phyloP scores from a whole-genome alignment of 352 stramenopile species.

The Phytopythium sindhum region DNA sequence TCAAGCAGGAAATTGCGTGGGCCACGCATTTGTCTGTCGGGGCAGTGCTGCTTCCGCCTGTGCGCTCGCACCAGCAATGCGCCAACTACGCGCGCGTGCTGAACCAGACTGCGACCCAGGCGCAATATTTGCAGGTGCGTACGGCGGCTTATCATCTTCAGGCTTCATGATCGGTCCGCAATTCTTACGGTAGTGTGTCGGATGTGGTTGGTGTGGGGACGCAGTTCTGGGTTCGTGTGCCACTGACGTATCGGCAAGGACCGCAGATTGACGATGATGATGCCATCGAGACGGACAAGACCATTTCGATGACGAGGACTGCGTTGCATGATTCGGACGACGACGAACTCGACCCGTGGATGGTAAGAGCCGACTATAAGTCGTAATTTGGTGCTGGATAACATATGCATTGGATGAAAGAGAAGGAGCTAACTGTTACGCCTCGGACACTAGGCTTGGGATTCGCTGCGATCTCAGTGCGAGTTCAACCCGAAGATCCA shows the following conservation, averaged over 20 bases:
- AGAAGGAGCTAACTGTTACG: conserved; percentile 13
- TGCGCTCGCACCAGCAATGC: conserved; percentile 37
- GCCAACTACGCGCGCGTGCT: conserved; percentile 87
- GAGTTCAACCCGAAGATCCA: conserved; percentile 81
- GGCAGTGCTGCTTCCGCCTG: conserved; percentile 90
- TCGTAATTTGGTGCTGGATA: neutral
- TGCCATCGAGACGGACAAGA: conserved; percentile 1
- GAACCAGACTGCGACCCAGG: conserved; percentile 69
- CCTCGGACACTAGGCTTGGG: conserved; percentile 47
- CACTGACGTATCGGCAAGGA: conserved; percentile 37
- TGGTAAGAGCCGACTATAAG: conserved; percentile 15
- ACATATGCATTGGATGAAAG: neutral
- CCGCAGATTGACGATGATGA: neutral
- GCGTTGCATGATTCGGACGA: conserved; percentile 26
- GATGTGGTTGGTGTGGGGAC: neutral
- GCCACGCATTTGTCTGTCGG: conserved; percentile 94
- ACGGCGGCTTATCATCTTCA: neutral
- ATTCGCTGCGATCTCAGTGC: conserved; percentile 75
- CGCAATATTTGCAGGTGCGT: conserved; percentile 66
- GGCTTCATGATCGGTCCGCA: neutral
- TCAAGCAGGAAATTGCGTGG: conserved; percentile 94
- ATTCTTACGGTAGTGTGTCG: neutral
- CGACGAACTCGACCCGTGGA: conserved; percentile 43
- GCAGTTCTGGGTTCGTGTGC: conserved; percentile 86
- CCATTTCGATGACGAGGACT: neutral